Base-by-base conservation (phyloP, 345 rosid species). In the Populus alba region DNA sequence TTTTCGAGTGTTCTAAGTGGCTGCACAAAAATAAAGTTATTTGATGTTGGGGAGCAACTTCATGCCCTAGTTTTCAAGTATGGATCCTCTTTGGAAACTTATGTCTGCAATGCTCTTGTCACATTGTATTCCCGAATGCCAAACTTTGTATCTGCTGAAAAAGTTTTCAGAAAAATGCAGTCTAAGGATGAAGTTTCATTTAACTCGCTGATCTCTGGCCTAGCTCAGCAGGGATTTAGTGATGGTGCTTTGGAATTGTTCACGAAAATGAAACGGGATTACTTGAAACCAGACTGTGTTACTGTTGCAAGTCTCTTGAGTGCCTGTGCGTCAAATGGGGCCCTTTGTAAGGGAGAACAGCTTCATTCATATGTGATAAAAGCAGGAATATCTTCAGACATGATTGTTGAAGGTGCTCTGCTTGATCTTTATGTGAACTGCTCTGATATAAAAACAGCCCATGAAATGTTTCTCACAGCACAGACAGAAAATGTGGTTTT, bases 1-100 rank as follows among this genome's bases (percentile, higher is more conserved):
- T 81, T 91, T 68, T 92, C 98, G 8, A 92, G 97, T 84, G 91
- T 89, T 77, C 82, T 95, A 73, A 95, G 97, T 83, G 92, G 97
- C 70, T 89, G 95, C 84, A 81, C 91, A 66, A 95, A 90, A 83
- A 76, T 81, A 71, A 86, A 82, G 79, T 80, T 82, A 70, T 89
- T 90, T 87, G 83, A 82, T 61, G 73, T 75, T 10, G 97, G 97
- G 22, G 81, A 88, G 91, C 95, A 89, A 82, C 86, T 93, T 77
- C 97, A 95, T 47, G 90, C 90, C 39, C 89, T 95, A 15, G 85
- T 87, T 78, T 69, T 88, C 76, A 93, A 90, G 91, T 82, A 78
- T 81, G 97, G 97, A n/a, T 90, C 90, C 77, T 86, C 88, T 70
- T 84, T 85, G 78, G 97, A 90, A 63, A 91, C 87, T 53, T 91